Percentiles rank a stretch among this genome's conserved stretches.
Evolutionary conservation across 2,329 filamentous ascomycete genomes (phyloP).

Genomic region (Cordyceps pruinosa): DNA sequence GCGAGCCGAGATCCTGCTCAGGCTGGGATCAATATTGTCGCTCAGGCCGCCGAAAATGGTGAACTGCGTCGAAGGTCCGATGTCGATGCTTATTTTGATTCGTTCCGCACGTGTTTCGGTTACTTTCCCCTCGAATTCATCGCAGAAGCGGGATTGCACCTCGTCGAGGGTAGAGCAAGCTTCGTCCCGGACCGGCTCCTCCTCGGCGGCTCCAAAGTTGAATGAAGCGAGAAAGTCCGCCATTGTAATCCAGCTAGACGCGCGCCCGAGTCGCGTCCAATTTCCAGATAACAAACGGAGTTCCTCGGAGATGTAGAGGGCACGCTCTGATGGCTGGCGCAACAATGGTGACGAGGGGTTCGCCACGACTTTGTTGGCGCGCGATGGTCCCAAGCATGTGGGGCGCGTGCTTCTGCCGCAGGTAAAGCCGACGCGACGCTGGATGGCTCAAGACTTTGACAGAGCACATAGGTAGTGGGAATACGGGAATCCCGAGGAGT

Average conservation of each 20-base stretch:
- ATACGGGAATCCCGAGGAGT: too few species aligned
- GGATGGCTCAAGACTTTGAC: background rate
- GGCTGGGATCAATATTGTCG: slow-evolving; percentile 18
- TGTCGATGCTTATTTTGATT: slow-evolving; percentile 38
- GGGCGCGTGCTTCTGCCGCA: background rate
- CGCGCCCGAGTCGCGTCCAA: background rate
- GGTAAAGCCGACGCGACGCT: too few species aligned
- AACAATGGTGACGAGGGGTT: background rate
- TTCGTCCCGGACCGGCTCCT: slow-evolving; percentile 17
- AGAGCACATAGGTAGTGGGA: too few species aligned
- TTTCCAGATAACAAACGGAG: background rate
- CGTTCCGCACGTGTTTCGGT: slow-evolving; percentile 44
- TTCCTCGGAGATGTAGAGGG: background rate
- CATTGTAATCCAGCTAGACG: slow-evolving; percentile 19
- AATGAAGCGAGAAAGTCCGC: slow-evolving; percentile 33
- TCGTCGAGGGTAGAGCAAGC: slow-evolving; percentile 35
- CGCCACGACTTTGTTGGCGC: background rate
- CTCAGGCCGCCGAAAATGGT: slow-evolving; percentile 16
- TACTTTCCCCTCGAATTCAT: slow-evolving; percentile 34
- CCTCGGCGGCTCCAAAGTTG: slow-evolving; percentile 22
- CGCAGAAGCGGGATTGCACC: slow-evolving; percentile 38
- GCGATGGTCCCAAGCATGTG: background rate
- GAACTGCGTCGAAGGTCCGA: slow-evolving; percentile 39
- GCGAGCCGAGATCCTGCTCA: slow-evolving; percentile 34
- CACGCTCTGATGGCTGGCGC: background rate